phyloP scores from a whole-genome alignment of 2,329 filamentous ascomycete species.

The Cercospora zeina region DNA sequence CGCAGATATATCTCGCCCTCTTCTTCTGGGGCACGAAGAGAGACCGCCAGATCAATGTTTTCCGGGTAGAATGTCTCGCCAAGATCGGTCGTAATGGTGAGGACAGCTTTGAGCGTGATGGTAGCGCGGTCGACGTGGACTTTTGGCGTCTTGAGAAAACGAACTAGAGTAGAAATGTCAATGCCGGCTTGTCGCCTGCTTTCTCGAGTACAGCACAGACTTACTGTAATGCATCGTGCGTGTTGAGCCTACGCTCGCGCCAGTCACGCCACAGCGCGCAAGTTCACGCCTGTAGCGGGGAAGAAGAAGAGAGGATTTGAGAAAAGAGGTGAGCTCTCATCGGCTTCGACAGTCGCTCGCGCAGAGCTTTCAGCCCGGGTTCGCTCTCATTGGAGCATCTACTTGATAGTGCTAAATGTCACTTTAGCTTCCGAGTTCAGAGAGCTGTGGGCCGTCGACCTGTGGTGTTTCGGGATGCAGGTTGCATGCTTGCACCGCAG shows the following conservation, averaged over 20 bases:
- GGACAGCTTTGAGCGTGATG: conserved; percentile 52
- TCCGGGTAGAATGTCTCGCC: conserved; percentile 63
- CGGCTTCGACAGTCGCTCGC: background rate
- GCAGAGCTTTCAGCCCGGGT: background rate
- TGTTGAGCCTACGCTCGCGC: background rate
- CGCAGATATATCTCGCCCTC: conserved; percentile 47
- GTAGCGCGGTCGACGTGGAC: conserved; percentile 45
- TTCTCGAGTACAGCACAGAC: background rate
- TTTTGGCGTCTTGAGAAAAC: conserved; percentile 66
- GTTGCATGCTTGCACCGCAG: background rate
- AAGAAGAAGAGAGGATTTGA: background rate
- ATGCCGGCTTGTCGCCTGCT: background rate
- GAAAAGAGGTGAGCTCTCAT: conserved; percentile 2
- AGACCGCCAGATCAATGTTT: conserved; percentile 48
- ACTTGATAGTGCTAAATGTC: background rate
- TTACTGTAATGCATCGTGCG: conserved; percentile 16
- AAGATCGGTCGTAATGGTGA: conserved; percentile 69
- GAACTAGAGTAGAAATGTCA: conserved; percentile 44
- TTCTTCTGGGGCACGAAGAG: conserved; percentile 38
- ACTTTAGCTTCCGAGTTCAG: background rate
- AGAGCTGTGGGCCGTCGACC: background rate
- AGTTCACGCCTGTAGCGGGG: background rate
- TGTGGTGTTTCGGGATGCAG: conserved; percentile 7
- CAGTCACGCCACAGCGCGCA: conserved; percentile 15
- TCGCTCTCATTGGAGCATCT: conserved; percentile 6